Evolutionary conservation across 176 grass and related monocot species (phyloP), one percentile per base, ranked within the genome.

Genomic region (Phyllostachys edulis): DNA sequence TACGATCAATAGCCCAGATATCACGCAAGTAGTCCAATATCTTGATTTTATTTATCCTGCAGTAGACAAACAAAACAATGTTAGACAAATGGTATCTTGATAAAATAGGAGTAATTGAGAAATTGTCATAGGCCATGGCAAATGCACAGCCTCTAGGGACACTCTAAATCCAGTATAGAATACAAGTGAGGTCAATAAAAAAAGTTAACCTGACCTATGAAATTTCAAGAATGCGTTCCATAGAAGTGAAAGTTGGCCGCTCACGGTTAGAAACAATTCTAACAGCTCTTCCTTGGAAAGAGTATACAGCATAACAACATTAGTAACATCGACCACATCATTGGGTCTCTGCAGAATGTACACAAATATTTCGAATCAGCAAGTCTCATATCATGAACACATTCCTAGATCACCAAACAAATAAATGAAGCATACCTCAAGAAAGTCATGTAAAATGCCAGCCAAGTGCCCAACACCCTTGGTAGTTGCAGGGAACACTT

Each of bases 161-260:
- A 26, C 16, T 60, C 32, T 57, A 76, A 69, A 69, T 40, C 50
- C 34, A 41, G 49, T 61, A 73, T 26, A 61, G 52, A 44, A n/a
- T 16, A 79, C 27, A 74, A 68, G 64, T 77, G 47, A 77, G 90
- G 80, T 24, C 12, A 75, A 82, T 37, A 67, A 9, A 85, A 85
- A 73, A 37, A 79, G 39, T 57, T 20, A 57, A 73, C 40, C 72
- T 80, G 21, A 97, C 97, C 97, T 94, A 62, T 99, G 97, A 86
- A 96, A 99, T 82, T 93, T 94, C 89, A 99, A 88, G 83, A 99
- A 99, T 71, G 91, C 76, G 89, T 96, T 99, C 97, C 97, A 99
- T 41, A 99, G 26, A 85, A 99, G 85, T 83, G 96, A 94, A 82
- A 99, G 90, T 69, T 96, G 93, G 74, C 79, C 69, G 78, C 96